Conservation (phyloP, 73 alveolate genomes). For the Tetrahymena thermophila region DNA sequence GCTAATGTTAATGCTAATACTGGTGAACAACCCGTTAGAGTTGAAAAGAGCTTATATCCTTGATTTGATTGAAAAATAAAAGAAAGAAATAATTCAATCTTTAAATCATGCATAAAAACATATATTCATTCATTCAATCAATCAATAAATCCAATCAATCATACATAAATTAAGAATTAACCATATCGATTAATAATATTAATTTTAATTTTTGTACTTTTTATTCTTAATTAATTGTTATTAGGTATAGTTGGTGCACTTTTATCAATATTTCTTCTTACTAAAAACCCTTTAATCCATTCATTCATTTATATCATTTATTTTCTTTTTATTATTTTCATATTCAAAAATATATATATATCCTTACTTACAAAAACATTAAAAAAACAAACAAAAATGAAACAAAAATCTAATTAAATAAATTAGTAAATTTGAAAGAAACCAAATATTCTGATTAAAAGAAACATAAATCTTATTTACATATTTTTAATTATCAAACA, state of each 20-base stretch:
- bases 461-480: too few relatives aligned
- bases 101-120: background rate
- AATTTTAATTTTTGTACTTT: background rate
- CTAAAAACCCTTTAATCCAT: background rate
- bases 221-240: background rate
- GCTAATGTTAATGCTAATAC: background rate
- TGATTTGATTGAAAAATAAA: background rate
- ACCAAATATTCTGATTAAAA: too few relatives aligned
- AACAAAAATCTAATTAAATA: too few relatives aligned
- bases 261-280: background rate
- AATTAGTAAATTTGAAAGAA: too few relatives aligned
- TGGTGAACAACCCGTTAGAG: slow-evolving; percentile 3
- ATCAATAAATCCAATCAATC: too few relatives aligned
- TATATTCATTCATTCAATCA: too few relatives aligned
- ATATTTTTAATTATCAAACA: too few relatives aligned
- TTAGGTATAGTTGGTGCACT: background rate
- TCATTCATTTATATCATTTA: background rate
- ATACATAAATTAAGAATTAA: background rate
- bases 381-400: too few relatives aligned
- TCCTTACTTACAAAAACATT: too few relatives aligned
- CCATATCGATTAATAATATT: background rate
- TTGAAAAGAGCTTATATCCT: background rate
- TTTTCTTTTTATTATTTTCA: too few relatives aligned
- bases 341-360: too few relatives aligned
- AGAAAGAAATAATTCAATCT: background rate